These are phyloP conservation scores for Hanseniaspora pseudoguilliermondii DNA, from an alignment of 805 yeast species.

Conservation along the genomic window DNA sequence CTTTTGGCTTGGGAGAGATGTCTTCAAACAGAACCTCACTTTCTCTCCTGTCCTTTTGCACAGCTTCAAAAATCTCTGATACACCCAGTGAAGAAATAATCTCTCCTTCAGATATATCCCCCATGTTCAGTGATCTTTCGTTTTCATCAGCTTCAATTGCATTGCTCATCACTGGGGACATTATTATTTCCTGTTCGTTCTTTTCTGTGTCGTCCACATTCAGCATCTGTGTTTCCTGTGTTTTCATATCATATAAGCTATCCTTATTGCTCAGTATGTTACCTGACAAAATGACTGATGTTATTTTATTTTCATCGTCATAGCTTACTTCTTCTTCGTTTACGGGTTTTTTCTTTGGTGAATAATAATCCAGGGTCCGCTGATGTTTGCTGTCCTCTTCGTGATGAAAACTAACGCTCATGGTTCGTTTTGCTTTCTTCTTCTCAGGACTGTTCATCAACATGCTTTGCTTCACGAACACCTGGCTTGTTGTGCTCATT, in stretches of 20 bases:
- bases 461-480: neutral
- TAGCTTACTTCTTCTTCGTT: neutral
- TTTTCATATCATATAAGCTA: neutral
- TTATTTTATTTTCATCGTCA: neutral
- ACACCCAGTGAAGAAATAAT: neutral
- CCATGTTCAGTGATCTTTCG: neutral
- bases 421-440: neutral
- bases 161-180: slow-evolving; percentile 6
- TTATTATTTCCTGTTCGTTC: neutral
- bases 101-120: neutral
- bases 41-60: neutral
- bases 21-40: neutral
- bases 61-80: neutral
- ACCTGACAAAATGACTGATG: neutral
- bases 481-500: neutral
- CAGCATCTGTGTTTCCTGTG: slow-evolving; percentile 5
- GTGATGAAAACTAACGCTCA: neutral
- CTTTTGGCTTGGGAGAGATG: neutral
- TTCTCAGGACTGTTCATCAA: slow-evolving; percentile 1
- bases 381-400: neutral
- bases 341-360: slow-evolving; percentile 1
- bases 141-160: neutral
- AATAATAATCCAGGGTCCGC: slow-evolving; percentile 4
- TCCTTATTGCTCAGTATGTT: neutral
- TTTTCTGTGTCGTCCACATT: neutral